A percentile compares a stretch with the other conserved stretches of the same genome.
Conservation (phyloP, 2,329 filamentous ascomycete genomes). For the Domatiomyces catenatus region DNA sequence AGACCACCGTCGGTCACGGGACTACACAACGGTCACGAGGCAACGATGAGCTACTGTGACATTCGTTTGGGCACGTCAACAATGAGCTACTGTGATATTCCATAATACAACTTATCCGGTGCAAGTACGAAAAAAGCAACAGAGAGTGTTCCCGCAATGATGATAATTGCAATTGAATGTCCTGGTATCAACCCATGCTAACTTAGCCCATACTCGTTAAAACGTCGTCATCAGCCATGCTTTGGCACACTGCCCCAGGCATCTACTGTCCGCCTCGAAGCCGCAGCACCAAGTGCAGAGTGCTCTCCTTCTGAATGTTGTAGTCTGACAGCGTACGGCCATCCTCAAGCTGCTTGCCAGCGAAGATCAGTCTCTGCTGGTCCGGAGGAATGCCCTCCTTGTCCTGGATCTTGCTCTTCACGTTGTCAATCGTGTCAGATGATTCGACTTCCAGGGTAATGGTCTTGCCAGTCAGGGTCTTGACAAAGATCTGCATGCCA, state of each 20-base stretch:
- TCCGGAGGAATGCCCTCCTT: conserved; percentile 65
- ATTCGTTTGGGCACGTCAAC: too few relatives aligned
- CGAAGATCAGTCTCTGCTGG: conserved; percentile 56
- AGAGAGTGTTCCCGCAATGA: neutral
- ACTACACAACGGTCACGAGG: too few relatives aligned
- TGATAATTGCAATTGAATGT: neutral
- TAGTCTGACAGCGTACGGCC: conserved; percentile 39
- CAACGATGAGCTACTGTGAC: too few relatives aligned
- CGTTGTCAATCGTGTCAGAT: conserved; percentile 55
- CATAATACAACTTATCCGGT: too few relatives aligned
- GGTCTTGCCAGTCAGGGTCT: conserved; percentile 62
- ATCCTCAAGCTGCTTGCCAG: conserved; percentile 48
- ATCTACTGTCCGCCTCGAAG: conserved; percentile 35
- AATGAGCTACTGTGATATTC: too few relatives aligned
- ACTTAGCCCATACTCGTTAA: neutral
- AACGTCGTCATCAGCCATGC: neutral
- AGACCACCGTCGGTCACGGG: neutral
- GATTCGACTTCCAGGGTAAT: conserved; percentile 54
- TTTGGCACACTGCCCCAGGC: neutral
- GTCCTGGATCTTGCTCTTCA: conserved; percentile 61
- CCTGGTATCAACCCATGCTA: conserved; percentile 1
- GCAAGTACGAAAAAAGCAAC: too few relatives aligned
- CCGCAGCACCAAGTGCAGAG: conserved; percentile 48
- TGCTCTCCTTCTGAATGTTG: conserved; percentile 46
- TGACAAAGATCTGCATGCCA: conserved; percentile 76